These are phyloP conservation scores for Micractinium conductrix DNA, from an alignment of 139 green algal species.

Conservation along the genomic window DNA sequence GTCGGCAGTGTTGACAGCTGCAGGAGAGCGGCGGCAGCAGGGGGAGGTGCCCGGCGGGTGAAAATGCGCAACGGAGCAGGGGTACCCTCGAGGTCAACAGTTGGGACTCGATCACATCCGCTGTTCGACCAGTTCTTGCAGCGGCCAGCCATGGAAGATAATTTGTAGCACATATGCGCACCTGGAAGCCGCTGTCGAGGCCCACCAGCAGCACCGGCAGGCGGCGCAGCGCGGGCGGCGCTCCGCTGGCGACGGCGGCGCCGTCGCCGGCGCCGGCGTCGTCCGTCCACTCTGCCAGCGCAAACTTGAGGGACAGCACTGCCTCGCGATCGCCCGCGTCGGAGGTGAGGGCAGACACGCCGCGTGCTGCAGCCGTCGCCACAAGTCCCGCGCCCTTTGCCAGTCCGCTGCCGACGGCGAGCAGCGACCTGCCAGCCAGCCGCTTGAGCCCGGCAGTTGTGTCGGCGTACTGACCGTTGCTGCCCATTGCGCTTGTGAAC, in stretches of 20 bases:
- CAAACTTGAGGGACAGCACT: conserved; percentile 30
- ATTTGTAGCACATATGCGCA: neutral
- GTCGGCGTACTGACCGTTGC: conserved; percentile 3
- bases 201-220: conserved; percentile 42
- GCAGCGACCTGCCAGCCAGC: conserved; percentile 1
- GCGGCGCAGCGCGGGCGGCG: neutral
- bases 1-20: no score
- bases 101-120: no score
- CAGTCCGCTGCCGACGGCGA: neutral
- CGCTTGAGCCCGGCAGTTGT: conserved; percentile 17
- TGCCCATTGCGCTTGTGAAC: conserved; percentile 6
- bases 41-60: no score
- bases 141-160: no score
- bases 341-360: conserved; percentile 9
- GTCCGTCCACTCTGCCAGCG: conserved; percentile 18
- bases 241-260: neutral
- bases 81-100: no score
- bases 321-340: conserved; percentile 31
- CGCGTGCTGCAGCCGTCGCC: no score
- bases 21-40: no score
- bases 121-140: no score
- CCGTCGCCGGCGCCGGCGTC: neutral
- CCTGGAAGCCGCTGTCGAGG: conserved; percentile 53
- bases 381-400: neutral
- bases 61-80: no score